Evolutionary conservation across 345 rosid genomes (phyloP).

Genomic region (Aegle marmelos): DNA sequence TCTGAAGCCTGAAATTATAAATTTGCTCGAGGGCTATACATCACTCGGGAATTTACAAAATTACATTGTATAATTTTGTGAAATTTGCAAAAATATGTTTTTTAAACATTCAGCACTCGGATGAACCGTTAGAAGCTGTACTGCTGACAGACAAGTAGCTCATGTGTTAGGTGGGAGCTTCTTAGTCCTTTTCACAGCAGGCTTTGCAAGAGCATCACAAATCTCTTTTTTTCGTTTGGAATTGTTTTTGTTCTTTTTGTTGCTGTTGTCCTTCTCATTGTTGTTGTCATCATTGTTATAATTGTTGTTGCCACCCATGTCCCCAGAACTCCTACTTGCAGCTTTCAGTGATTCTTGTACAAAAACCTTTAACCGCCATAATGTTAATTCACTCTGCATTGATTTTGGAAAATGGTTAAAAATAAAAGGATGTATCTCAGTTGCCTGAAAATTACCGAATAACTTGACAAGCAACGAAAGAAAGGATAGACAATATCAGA

Average conservation of each 20-base stretch:
- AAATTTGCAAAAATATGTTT: neutral
- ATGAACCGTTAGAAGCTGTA: neutral
- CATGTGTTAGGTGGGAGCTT: constrained; percentile 26
- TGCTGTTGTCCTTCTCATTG: constrained; percentile 27
- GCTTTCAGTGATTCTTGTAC: constrained; percentile 60
- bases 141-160: neutral
- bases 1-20: neutral
- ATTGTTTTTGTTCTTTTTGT: constrained; percentile 33
- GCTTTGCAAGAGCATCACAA: constrained; percentile 42
- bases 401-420: neutral
- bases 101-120: neutral
- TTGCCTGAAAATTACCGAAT: neutral
- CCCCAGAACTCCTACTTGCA: constrained; percentile 35
- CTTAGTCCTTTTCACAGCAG: constrained; percentile 50
- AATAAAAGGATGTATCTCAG: neutral
- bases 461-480: neutral
- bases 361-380: constrained; percentile 76
- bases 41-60: neutral
- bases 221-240: constrained; percentile 50
- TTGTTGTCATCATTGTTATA: constrained; percentile 28
- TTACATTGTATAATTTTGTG: neutral
- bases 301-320: constrained; percentile 36
- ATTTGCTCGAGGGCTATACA: too few relatives aligned
- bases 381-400: constrained; percentile 52
- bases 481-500: too few relatives aligned